Conservation (phyloP, 1,284 basidiomycete genomes). For the Ustilago sp. region DNA sequence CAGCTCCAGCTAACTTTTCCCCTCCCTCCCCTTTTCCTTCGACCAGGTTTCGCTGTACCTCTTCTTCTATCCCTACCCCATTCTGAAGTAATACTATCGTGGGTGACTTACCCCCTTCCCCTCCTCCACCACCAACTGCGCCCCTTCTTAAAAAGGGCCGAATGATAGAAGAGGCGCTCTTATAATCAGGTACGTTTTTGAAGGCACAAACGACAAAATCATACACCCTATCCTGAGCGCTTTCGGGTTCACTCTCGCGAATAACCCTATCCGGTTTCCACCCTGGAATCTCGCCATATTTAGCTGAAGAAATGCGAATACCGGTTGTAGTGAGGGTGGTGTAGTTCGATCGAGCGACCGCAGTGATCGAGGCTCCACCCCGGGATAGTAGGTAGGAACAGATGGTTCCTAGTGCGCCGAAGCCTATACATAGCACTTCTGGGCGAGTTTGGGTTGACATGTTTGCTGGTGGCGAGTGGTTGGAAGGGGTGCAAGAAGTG, state of each 20-base stretch:
- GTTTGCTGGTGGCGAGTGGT: not conserved
- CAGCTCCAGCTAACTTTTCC: constrained; percentile 36
- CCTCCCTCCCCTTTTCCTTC: constrained; percentile 8
- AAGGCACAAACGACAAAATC: constrained; percentile 77
- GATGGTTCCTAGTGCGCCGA: constrained; percentile 73
- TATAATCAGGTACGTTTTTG: constrained; percentile 80
- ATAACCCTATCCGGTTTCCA: constrained; percentile 79
- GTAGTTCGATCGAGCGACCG: constrained; percentile 80
- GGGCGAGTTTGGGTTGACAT: not conserved
- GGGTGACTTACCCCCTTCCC: constrained; percentile 70
- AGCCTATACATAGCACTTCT: constrained; percentile 72
- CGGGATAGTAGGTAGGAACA: constrained; percentile 77
- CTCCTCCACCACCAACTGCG: not conserved
- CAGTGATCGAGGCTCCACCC: constrained; percentile 78
- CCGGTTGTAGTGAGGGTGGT: constrained; percentile 73
- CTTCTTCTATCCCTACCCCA: constrained; percentile 79
- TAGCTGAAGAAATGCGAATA: constrained; percentile 75
- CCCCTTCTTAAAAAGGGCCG: constrained; percentile 73
- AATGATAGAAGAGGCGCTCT: constrained; percentile 75
- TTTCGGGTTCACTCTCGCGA: constrained; percentile 69
- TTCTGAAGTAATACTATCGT: constrained; percentile 81
- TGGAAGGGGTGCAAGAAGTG: not conserved
- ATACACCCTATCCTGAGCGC: constrained; percentile 76
- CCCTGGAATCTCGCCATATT: constrained; percentile 75
- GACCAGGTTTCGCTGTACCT: constrained; percentile 75